A percentile compares a stretch with the other conserved stretches of the same genome.
These are phyloP conservation scores for Populus hybrid DNA, from an alignment of 441 rosid species.

Conservation along the genomic window DNA sequence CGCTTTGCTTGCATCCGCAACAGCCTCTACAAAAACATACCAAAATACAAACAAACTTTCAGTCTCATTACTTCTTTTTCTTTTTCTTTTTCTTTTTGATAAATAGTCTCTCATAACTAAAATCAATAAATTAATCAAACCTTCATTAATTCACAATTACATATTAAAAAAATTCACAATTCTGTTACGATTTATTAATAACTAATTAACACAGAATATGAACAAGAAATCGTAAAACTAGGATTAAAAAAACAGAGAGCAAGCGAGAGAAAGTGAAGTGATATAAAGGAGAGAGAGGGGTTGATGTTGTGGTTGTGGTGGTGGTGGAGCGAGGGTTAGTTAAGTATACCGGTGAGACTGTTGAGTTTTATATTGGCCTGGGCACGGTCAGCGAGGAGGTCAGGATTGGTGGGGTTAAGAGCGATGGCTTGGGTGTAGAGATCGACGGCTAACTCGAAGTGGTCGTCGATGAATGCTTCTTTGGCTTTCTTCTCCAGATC, in stretches of 20 bases:
- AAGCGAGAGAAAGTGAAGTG: background rate
- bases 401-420: slow-evolving; percentile 60
- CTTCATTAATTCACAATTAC: too few relatives aligned
- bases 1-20: slow-evolving; percentile 75
- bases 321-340: too few relatives aligned
- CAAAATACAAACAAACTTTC: slow-evolving; percentile 8
- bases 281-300: background rate
- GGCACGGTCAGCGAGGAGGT: slow-evolving; percentile 83
- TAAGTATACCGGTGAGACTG: slow-evolving; percentile 52
- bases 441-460: slow-evolving; percentile 73
- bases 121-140: too few relatives aligned
- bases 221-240: background rate
- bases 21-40: slow-evolving; percentile 54
- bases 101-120: too few relatives aligned
- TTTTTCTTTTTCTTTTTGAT: too few relatives aligned
- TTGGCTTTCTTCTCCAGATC: slow-evolving; percentile 69
- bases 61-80: too few relatives aligned
- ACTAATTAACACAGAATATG: too few relatives aligned
- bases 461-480: slow-evolving; percentile 86
- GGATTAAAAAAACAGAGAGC: background rate
- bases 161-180: too few relatives aligned
- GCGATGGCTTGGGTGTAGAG: slow-evolving; percentile 76
- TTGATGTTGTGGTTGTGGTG: too few relatives aligned
- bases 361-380: slow-evolving; percentile 81
- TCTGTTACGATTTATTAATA: too few relatives aligned